These are phyloP conservation scores for Fusarium praegraminearum DNA, from an alignment of 2,329 filamentous ascomycete species.

Conservation along the genomic window DNA sequence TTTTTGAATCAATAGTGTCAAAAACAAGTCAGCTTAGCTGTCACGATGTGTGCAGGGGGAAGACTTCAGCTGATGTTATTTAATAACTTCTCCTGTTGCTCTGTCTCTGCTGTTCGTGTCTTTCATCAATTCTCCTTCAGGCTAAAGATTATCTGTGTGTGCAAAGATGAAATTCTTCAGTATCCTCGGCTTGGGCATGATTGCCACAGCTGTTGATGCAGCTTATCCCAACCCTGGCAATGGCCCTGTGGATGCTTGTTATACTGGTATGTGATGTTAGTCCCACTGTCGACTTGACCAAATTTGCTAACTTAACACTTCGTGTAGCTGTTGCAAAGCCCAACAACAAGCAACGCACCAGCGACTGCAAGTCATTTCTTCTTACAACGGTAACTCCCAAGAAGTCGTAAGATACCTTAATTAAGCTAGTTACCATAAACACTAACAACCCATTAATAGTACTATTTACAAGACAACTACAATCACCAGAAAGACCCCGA, in stretches of 20 bases:
- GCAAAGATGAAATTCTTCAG: neutral
- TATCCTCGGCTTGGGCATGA: neutral
- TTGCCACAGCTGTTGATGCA: neutral
- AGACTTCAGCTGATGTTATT: neutral
- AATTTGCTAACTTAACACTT: no score
- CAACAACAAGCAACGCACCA: neutral
- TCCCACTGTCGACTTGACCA: neutral
- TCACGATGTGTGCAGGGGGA: neutral
- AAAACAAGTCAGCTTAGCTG: neutral
- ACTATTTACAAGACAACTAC: neutral
- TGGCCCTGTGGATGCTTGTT: neutral
- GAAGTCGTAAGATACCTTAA: neutral
- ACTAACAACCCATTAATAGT: neutral
- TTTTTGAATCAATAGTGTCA: neutral
- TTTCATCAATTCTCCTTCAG: neutral
- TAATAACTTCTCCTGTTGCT: neutral
- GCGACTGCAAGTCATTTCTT: constrained; percentile 1
- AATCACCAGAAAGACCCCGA: neutral
- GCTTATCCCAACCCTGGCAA: neutral
- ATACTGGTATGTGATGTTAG: neutral
- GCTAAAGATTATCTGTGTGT: neutral
- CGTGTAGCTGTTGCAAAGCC: neutral
- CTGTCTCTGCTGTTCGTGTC: neutral
- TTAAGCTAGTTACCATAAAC: neutral
- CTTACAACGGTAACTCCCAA: neutral